phyloP scores from a whole-genome alignment of 805 yeast species.

The Wickerhamiella dianesei region DNA sequence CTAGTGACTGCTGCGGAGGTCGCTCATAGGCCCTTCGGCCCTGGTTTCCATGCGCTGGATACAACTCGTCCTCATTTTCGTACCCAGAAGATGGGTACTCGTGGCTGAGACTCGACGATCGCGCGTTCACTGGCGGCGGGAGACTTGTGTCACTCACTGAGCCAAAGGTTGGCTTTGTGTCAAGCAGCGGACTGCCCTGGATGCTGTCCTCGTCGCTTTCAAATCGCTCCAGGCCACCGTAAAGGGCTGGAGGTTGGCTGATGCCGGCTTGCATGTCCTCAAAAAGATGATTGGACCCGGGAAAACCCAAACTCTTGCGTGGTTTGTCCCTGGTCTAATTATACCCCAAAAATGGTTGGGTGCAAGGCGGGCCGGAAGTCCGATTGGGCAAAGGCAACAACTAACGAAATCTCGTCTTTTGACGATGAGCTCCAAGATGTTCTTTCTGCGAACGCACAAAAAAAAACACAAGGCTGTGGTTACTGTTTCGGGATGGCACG shows the following conservation, averaged over 20 bases:
- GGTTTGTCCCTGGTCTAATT: too few relatives aligned
- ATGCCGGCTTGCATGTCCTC: neutral
- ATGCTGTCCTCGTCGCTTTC: conserved; percentile 16
- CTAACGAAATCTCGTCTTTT: too few relatives aligned
- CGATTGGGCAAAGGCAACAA: too few relatives aligned
- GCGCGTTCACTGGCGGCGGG: neutral
- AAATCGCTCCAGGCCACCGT: conserved; percentile 1
- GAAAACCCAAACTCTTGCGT: too few relatives aligned
- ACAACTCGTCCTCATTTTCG: neutral
- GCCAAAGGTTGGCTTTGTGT: conserved; percentile 8
- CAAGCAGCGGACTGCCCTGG: conserved; percentile 15
- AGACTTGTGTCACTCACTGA: neutral
- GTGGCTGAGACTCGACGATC: neutral
- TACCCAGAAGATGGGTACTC: neutral
- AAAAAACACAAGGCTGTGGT: neutral
- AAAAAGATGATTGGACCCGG: too few relatives aligned
- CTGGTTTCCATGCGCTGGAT: neutral
- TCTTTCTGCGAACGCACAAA: neutral
- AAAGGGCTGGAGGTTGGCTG: neutral
- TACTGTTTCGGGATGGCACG: neutral
- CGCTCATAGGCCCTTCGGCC: neutral
- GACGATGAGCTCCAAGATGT: too few relatives aligned
- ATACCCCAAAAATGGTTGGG: too few relatives aligned
- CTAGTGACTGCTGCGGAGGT: neutral
- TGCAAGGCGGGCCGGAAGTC: too few relatives aligned